Percentiles rank a stretch among this genome's conserved stretches.
phyloP scores from a whole-genome alignment of 2,329 filamentous ascomycete species.

The Colletotrichum musicola region DNA sequence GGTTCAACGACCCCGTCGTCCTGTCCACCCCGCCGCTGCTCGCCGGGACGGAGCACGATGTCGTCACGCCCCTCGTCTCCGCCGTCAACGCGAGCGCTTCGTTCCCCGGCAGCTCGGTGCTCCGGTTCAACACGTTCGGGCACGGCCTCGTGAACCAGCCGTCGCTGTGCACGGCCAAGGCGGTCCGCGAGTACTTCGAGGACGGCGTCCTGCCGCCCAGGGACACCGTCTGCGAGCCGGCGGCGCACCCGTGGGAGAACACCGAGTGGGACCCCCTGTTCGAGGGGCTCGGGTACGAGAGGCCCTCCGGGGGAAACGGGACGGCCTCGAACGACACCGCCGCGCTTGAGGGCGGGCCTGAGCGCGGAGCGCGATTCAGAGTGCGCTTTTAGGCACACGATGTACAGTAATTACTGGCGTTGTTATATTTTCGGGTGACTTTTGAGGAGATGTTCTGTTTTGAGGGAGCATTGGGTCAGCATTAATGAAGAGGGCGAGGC shows the following conservation, averaged over 20 bases:
- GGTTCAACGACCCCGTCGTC: constrained; percentile 26
- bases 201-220: neutral
- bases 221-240: constrained; percentile 9
- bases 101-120: constrained; percentile 6
- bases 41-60: constrained; percentile 9
- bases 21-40: constrained; percentile 4
- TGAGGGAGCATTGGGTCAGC: too few relatives aligned
- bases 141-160: constrained; percentile 1
- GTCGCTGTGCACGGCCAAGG: neutral
- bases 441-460: too few relatives aligned
- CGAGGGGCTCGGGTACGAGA: neutral
- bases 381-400: too few relatives aligned
- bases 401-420: too few relatives aligned
- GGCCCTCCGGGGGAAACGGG: neutral
- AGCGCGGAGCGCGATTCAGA: too few relatives aligned
- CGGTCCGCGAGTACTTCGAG: neutral
- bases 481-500: too few relatives aligned
- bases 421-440: too few relatives aligned
- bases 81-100: constrained; percentile 14
- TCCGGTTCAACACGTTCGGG: constrained; percentile 8
- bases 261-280: neutral
- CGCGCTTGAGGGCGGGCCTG: too few relatives aligned
- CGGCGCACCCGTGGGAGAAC: constrained; percentile 2
- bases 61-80: constrained; percentile 5
- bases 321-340: neutral